These are phyloP conservation scores for Botrytis deweyae DNA, from an alignment of 2,329 filamentous ascomycete species.

Conservation along the genomic window DNA sequence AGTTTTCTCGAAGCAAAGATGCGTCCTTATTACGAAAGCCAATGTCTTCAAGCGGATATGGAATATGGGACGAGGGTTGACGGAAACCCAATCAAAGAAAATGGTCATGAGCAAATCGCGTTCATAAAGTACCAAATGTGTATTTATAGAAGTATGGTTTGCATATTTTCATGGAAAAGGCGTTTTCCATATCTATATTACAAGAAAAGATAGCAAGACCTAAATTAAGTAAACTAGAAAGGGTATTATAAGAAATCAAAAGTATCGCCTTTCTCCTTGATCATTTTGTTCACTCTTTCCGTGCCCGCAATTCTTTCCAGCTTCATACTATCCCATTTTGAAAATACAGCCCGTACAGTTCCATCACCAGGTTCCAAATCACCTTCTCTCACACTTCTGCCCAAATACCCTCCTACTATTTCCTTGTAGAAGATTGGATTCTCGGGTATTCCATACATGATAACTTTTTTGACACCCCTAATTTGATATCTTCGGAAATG, in stretches of 20 bases:
- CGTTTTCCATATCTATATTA: constrained; percentile 19
- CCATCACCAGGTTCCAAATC: constrained; percentile 59
- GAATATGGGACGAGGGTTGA: constrained; percentile 62
- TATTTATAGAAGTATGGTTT: constrained; percentile 20
- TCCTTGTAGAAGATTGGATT: constrained; percentile 81
- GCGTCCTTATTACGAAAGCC: constrained; percentile 72
- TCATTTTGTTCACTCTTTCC: constrained; percentile 78
- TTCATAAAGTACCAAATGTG: constrained; percentile 56
- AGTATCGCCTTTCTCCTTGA: constrained; percentile 79
- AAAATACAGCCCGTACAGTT: constrained; percentile 67
- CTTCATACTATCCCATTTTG: constrained; percentile 84
- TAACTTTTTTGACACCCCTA: constrained; percentile 75
- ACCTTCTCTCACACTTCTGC: constrained; percentile 56
- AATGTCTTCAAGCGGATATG: constrained; percentile 74
- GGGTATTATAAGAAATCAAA: constrained; percentile 81
- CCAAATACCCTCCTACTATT: constrained; percentile 67
- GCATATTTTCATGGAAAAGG: constrained; percentile 22
- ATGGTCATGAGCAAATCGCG: constrained; percentile 90
- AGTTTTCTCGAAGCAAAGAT: constrained; percentile 79
- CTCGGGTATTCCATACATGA: constrained; percentile 89
- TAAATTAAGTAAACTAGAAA: constrained; percentile 7
- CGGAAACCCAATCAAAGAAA: constrained; percentile 80
- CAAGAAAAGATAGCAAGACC: not conserved
- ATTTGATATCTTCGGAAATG: constrained; percentile 90
- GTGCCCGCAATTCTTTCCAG: constrained; percentile 85